phyloP scores from a whole-genome alignment of 106 monocot genomes.

The Dendrobium catenatum region DNA sequence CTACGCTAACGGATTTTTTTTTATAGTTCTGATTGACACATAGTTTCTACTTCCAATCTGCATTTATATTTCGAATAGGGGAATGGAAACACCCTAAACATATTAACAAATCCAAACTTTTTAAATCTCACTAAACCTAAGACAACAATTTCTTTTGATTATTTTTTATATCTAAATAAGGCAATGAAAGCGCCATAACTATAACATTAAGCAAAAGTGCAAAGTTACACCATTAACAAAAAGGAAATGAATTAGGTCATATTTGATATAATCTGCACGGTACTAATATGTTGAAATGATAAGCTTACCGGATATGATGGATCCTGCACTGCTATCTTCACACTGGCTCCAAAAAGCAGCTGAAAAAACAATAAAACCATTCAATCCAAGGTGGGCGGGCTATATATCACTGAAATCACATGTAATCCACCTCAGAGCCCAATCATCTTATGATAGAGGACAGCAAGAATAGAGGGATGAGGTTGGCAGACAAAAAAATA shows the following conservation, averaged over 20 bases:
- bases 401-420: not conserved
- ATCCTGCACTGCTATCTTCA: constrained; percentile 85
- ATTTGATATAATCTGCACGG: not conserved
- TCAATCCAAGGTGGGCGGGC: not conserved
- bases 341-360: constrained; percentile 89
- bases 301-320: constrained; percentile 86
- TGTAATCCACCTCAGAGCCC: not conserved
- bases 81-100: not conserved
- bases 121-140: not conserved
- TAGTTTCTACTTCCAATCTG: no score
- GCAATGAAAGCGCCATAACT: not conserved
- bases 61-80: no score
- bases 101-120: not conserved
- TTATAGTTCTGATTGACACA: no score
- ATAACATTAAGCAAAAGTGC: not conserved
- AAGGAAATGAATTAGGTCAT: not conserved
- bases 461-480: not conserved
- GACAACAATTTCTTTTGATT: not conserved
- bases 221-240: not conserved
- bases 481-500: not conserved
- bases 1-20: no score
- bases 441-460: not conserved
- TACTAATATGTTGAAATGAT: not conserved
- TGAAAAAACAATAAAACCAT: constrained; percentile 21
- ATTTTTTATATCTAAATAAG: not conserved